phyloP scores from a whole-genome alignment of 345 rosid species.

The Lenwebbia sp. region DNA sequence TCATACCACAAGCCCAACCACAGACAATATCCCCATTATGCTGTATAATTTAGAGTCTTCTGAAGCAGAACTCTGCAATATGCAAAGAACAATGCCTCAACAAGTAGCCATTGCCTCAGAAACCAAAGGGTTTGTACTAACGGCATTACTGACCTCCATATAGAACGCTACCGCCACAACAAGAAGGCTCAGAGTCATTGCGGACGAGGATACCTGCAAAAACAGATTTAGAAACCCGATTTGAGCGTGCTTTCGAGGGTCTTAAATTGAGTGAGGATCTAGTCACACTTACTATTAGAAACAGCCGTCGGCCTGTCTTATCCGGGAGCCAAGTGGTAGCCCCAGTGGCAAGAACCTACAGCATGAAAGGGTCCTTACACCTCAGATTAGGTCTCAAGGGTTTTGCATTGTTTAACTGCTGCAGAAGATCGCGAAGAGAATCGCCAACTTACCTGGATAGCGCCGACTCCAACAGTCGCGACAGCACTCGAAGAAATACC shows the following conservation, averaged over 20 bases:
- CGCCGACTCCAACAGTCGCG: conserved; percentile 77
- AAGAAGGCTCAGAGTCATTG: conserved; percentile 65
- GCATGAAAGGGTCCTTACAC: background rate
- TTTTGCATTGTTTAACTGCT: background rate
- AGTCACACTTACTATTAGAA: conserved; percentile 53
- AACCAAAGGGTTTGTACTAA: background rate
- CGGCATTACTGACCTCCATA: conserved; percentile 40
- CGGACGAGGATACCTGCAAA: conserved; percentile 63
- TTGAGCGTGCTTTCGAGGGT: background rate
- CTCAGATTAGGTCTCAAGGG: background rate
- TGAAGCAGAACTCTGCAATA: conserved; percentile 40
- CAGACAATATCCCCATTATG: conserved; percentile 57
- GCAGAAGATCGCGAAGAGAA: background rate
- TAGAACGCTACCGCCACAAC: conserved; percentile 62
- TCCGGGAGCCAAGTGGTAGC: conserved; percentile 79
- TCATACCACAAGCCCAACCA: conserved; percentile 89
- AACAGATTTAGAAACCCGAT: background rate
- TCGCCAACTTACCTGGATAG: conserved; percentile 57
- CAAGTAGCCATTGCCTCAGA: background rate
- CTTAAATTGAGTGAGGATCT: background rate
- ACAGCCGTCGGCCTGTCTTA: conserved; percentile 76
- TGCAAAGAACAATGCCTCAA: background rate
- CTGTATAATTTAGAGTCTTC: conserved; percentile 41
- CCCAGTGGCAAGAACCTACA: conserved; percentile 76
- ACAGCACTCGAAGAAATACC: conserved; percentile 60